A percentile compares a stretch with the other conserved stretches of the same genome.
Conservation (phyloP, 192 early-diverging fungal species). For the Nowakowskiella sp. region DNA sequence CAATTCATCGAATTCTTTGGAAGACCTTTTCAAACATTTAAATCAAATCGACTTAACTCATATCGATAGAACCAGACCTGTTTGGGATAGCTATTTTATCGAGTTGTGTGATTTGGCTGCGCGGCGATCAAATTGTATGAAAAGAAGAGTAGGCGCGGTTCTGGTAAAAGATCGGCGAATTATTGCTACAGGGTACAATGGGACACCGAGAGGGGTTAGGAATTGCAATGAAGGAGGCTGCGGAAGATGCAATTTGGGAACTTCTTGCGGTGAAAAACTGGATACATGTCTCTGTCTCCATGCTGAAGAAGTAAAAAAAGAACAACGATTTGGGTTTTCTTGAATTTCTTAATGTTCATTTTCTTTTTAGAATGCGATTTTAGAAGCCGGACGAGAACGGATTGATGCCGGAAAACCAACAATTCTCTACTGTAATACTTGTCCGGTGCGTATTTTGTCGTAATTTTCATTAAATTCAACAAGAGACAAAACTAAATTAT, state of each 20-base stretch:
- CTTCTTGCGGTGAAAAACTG: constrained; percentile 65
- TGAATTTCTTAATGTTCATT: not conserved
- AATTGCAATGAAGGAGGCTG: constrained; percentile 98
- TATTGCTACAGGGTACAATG: constrained; percentile 98
- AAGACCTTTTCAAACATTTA: constrained; percentile 33
- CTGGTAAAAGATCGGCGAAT: constrained; percentile 79
- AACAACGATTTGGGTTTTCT: not conserved
- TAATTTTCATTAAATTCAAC: constrained; percentile 9
- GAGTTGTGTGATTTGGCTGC: constrained; percentile 85
- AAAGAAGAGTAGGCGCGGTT: constrained; percentile 92
- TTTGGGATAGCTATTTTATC: constrained; percentile 98
- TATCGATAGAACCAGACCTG: constrained; percentile 69
- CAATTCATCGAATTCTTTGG: constrained; percentile 41
- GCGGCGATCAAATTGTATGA: constrained; percentile 93
- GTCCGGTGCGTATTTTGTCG: constrained; percentile 34
- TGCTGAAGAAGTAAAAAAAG: constrained; percentile 69
- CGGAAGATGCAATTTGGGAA: constrained; percentile 79
- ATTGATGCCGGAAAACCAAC: constrained; percentile 53
- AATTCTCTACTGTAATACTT: constrained; percentile 94
- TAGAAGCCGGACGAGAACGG: constrained; percentile 92
- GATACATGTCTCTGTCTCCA: constrained; percentile 94
- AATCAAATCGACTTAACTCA: constrained; percentile 54
- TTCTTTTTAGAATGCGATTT: constrained; percentile 65
- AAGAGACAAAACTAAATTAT: constrained; percentile 6
- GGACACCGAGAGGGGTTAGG: constrained; percentile 79